Base-by-base conservation (phyloP, 2,329 filamentous ascomycete genomes). In the Alternaria longipes region DNA sequence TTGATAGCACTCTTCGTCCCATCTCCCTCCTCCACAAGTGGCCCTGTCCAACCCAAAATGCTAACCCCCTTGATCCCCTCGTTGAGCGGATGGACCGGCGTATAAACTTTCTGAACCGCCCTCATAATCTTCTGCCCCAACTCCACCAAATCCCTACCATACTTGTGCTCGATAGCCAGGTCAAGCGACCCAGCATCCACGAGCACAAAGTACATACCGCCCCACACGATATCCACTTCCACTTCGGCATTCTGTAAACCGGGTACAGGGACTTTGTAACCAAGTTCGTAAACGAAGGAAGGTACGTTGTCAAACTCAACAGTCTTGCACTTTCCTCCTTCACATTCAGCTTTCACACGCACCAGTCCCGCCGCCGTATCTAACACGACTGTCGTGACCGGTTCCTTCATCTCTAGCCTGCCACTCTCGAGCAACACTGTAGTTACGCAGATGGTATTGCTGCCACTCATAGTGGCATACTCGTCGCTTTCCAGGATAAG, bases 371-470 rank as follows among this genome's bases (percentile, higher is more conserved):
- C 83, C 0, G 82, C 78, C 0, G 82, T 82, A 54, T 84, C 82
- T 12, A 84, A 68, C 1, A 61, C 73, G 3, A 84, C 44, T 11
- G 70, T 65, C 1, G 82, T 84, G 2, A 78, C 58, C 0, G 82
- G 82, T 59, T 84, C 82, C 22, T 74, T 69, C 81, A 84, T 84
- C 0, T 73, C 68, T 1, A 84, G 57, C 75, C 84, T 83, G 1
- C 82, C 82, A 0, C 81, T 84, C 62, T 84, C 83, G 22, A 84
- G 63, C 14, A 84, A 66, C 0, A 83, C 83, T 0, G 82, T 84
- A 0, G 78, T 69, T 0, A 79, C 81, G 47, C 76, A 80, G 16
- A 84, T 82, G 1, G 78, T 79, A 49, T 84, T 84, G 3, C 79
- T 77, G 0, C 83, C 82, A 3, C 81, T 83, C 80, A 82, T 82